Conservation (phyloP, 2,329 filamentous ascomycete genomes). For the Sporothrix euskadiensis region DNA sequence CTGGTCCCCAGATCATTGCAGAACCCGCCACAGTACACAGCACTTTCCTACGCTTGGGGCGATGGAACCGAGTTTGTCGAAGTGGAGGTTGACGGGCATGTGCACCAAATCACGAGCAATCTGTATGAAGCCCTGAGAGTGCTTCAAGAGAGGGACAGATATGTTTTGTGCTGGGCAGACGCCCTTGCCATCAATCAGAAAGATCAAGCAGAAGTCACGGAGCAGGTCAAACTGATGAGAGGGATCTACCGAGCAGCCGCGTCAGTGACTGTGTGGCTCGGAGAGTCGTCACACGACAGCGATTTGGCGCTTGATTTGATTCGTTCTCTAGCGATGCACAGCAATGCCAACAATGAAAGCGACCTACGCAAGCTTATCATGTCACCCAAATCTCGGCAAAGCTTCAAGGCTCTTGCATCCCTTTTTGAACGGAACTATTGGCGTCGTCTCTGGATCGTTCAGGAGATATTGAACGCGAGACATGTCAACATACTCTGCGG, state of each 20-base stretch:
- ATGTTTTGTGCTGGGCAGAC: conserved; percentile 20
- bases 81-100: not conserved
- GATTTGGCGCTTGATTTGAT: not conserved
- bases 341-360: not conserved
- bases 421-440: conserved; percentile 19
- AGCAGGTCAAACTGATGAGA: conserved; percentile 22
- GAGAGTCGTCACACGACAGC: not conserved
- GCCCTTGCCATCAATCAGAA: conserved; percentile 27
- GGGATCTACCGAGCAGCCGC: conserved; percentile 5
- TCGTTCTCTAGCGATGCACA: not conserved
- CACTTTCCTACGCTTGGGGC: conserved; percentile 19
- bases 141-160: not conserved
- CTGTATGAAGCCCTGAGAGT: not conserved
- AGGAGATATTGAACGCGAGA: not conserved
- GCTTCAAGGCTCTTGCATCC: not conserved
- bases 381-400: not conserved
- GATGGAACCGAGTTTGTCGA: not conserved
- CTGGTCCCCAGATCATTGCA: not conserved
- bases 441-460: not conserved
- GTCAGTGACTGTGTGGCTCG: not conserved
- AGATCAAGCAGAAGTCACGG: conserved; percentile 18
- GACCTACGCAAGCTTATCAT: not conserved
- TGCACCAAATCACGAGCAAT: not conserved
- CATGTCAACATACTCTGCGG: conserved; percentile 5
- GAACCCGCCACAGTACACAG: not conserved